Base-by-base conservation (phyloP, 352 stramenopile species). In the Phytopythium chamaehyphon region DNA sequence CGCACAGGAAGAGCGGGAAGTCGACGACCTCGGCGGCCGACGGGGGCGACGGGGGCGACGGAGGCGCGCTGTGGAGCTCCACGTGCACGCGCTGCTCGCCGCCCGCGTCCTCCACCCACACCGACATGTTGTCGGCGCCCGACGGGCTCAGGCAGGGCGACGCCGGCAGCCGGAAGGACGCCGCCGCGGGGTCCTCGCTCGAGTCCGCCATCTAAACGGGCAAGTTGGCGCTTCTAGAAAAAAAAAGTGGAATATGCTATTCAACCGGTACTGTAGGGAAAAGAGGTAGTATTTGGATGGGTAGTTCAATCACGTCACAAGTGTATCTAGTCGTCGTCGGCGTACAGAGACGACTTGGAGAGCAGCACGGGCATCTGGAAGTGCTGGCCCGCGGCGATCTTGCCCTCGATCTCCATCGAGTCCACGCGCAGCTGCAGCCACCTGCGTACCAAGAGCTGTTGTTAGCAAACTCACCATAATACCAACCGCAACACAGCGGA, bases 361-460 rank as follows among this genome's bases (percentile, higher is more conserved):
- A 95, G 54, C 28, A 95, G 71, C 48, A 92, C 76, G 31, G 85
- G 85, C 74, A 95, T 88, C 50, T 83, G 71, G 62, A 95, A 92
- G 8, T 76, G 58, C 52, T 92, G 66, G 4, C 83, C 83, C 11
- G 69, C 65, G 33, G 85, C 81, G 55, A 95, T 90, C 62, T 88
- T 89, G 49, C 72, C 57, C 51, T 95, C 85, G 42, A 93, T 89
- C 49, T 95, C 85, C 68, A 95, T 82, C 19, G 74, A 78, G 52
- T 90, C 83, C 16, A 95, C 85, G 26, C 85, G 85, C 47, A 93
- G 76, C 43, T 93, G 79, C 5, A 95, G 71, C 85, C 85, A 95
- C 51, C 85, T 95, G 31, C 14, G 23, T 0, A 23, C 14, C 28
- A 50, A 22, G 4, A 50, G 24, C n/a, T 9, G 15, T 48, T 7